Conservation (phyloP, 352 stramenopile genomes). For the Phytophthora vignae region DNA sequence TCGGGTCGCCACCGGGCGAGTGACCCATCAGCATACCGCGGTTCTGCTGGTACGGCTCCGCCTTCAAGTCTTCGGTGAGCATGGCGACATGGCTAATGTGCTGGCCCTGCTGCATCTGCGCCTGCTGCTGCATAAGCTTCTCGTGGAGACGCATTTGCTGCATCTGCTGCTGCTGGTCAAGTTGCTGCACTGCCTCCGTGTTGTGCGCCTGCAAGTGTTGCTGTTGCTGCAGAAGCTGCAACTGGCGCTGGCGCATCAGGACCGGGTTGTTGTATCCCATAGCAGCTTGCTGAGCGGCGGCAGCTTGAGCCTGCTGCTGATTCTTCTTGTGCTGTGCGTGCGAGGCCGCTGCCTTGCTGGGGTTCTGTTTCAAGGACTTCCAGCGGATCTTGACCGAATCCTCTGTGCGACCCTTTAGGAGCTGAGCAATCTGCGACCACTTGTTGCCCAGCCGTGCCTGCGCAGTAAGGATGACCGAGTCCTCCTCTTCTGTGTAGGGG, state of each 20-base stretch:
- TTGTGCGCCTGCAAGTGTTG: conserved; percentile 71
- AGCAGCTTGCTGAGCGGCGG: conserved; percentile 47
- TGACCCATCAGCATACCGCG: conserved; percentile 42
- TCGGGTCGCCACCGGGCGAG: conserved; percentile 40
- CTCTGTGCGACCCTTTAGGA: conserved; percentile 91
- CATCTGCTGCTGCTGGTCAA: conserved; percentile 80
- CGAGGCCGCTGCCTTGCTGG: conserved; percentile 75
- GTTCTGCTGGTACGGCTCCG: conserved; percentile 46
- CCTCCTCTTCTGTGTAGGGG: conserved; percentile 95
- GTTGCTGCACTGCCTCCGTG: conserved; percentile 65
- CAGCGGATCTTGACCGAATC: conserved; percentile 96
- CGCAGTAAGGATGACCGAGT: conserved; percentile 92
- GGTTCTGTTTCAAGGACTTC: conserved; percentile 91
- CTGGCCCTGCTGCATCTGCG: conserved; percentile 68
- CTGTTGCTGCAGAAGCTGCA: conserved; percentile 79
- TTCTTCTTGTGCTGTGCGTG: conserved; percentile 85
- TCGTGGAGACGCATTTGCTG: conserved; percentile 76
- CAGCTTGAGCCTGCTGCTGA: conserved; percentile 63
- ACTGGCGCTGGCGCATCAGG: conserved; percentile 71
- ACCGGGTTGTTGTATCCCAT: conserved; percentile 70
- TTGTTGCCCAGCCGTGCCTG: conserved; percentile 95
- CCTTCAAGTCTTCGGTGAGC: conserved; percentile 49
- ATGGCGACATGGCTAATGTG: conserved; percentile 54
- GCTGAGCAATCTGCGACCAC: conserved; percentile 96
- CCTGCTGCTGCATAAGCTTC: conserved; percentile 72